Evolutionary conservation across 2,329 filamentous ascomycete species (phyloP).

Genomic region (Clonostachys rhizophaga): DNA sequence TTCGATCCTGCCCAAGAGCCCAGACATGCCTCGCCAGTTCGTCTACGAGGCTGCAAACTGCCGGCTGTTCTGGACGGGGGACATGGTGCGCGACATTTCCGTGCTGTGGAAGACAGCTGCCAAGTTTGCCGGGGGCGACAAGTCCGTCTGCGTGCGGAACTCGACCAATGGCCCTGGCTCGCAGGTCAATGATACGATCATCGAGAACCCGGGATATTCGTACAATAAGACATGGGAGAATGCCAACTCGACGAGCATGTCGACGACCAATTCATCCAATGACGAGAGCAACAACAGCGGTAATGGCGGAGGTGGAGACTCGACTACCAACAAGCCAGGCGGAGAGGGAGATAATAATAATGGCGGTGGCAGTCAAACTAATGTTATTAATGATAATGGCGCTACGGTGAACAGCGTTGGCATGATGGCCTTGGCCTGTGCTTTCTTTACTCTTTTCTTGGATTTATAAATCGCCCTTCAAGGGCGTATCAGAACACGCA

Average conservation of each 20-base stretch:
- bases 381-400: too few relatives aligned
- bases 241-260: neutral
- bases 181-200: neutral
- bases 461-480: too few relatives aligned
- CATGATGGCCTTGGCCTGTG: too few relatives aligned
- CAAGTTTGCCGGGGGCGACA: neutral
- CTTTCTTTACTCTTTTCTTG: too few relatives aligned
- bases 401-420: too few relatives aligned
- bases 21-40: neutral
- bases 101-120: neutral
- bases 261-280: neutral
- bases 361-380: too few relatives aligned
- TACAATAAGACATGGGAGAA: neutral
- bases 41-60: conserved; percentile 1
- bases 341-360: too few relatives aligned
- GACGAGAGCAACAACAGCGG: neutral
- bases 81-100: neutral
- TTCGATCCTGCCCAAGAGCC: neutral
- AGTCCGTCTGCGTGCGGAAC: neutral
- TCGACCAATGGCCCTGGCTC: neutral
- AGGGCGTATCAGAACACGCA: too few relatives aligned
- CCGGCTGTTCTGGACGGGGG: neutral
- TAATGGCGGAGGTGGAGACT: too few relatives aligned
- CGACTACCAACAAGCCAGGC: too few relatives aligned
- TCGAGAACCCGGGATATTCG: neutral